Conservation (phyloP, 2,329 filamentous ascomycete species). For the Lizonia empirigonia region DNA sequence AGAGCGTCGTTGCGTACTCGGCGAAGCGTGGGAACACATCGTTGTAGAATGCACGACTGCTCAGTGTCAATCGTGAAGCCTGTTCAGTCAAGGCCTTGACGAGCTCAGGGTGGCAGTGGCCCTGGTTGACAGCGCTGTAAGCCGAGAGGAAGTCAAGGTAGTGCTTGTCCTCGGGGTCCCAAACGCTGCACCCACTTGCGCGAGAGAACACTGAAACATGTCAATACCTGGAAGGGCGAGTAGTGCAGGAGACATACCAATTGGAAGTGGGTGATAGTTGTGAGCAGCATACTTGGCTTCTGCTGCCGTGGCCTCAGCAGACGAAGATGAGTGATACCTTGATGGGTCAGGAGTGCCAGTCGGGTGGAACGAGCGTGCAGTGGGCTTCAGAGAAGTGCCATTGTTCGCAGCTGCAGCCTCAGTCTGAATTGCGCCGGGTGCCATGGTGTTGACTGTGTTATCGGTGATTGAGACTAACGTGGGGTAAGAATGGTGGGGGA, state of each 20-base stretch:
- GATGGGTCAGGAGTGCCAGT: slow-evolving; percentile 49
- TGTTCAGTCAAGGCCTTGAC: slow-evolving; percentile 90
- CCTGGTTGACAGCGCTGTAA: slow-evolving; percentile 97
- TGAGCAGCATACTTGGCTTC: slow-evolving; percentile 90
- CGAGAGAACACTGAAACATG: slow-evolving; percentile 66
- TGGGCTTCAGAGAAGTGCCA: slow-evolving; percentile 43
- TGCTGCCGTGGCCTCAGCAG: slow-evolving; percentile 75
- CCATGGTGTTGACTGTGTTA: slow-evolving; percentile 35
- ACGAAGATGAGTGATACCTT: slow-evolving; percentile 76
- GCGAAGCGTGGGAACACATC: slow-evolving; percentile 97
- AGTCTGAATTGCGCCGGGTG: slow-evolving; percentile 42
- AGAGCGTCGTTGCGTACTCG: slow-evolving; percentile 84
- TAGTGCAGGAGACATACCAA: slow-evolving; percentile 57
- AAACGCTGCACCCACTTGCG: slow-evolving; percentile 84
- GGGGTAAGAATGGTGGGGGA: slow-evolving; percentile 25
- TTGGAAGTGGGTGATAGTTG: slow-evolving; percentile 97
- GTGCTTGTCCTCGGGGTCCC: slow-evolving; percentile 90
- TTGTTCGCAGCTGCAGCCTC: slow-evolving; percentile 32
- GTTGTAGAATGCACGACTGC: slow-evolving; percentile 95
- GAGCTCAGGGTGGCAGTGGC: slow-evolving; percentile 95
- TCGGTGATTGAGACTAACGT: slow-evolving; percentile 20
- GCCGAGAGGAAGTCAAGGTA: slow-evolving; percentile 98
- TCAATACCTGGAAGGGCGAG: slow-evolving; percentile 13
- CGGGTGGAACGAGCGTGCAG: slow-evolving; percentile 47
- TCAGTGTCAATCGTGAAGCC: slow-evolving; percentile 85